phyloP scores from a whole-genome alignment of 306 rosid species.

The Delonix regia region DNA sequence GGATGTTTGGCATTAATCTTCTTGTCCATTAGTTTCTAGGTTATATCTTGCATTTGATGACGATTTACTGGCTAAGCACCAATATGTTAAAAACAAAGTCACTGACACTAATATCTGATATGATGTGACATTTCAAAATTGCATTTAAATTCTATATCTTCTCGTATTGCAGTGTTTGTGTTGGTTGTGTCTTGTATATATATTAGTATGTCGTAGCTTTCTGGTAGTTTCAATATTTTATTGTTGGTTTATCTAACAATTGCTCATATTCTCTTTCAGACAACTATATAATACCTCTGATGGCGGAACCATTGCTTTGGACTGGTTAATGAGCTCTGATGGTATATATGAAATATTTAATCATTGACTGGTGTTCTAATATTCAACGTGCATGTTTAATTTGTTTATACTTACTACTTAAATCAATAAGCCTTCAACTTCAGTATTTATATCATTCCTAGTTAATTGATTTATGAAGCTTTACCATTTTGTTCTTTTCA shows the following conservation, averaged over 20 bases:
- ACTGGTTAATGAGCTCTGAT: conserved; percentile 60
- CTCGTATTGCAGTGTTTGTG: background rate
- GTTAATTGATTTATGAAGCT: conserved; percentile 16
- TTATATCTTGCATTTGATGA: background rate
- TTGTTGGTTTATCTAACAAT: conserved; percentile 34
- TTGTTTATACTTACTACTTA: conserved; percentile 8
- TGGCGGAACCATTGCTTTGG: conserved; percentile 80
- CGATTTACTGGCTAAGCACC: background rate
- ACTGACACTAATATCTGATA: background rate
- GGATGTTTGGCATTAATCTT: background rate
- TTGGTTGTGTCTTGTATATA: background rate
- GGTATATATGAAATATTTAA: conserved; percentile 48
- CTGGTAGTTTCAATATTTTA: background rate
- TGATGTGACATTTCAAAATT: background rate
- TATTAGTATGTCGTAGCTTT: background rate
- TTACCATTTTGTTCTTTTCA: background rate
- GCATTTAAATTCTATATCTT: background rate
- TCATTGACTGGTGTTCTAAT: conserved; percentile 20
- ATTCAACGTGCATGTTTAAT: conserved; percentile 8
- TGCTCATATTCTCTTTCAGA: conserved; percentile 41
- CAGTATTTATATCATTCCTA: background rate
- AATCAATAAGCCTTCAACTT: conserved; percentile 21
- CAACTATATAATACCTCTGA: conserved; percentile 63
- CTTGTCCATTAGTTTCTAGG: background rate
- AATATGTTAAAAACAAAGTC: background rate